phyloP scores from a whole-genome alignment of 1,139 yeast species.

The Pneumocystis murina region DNA sequence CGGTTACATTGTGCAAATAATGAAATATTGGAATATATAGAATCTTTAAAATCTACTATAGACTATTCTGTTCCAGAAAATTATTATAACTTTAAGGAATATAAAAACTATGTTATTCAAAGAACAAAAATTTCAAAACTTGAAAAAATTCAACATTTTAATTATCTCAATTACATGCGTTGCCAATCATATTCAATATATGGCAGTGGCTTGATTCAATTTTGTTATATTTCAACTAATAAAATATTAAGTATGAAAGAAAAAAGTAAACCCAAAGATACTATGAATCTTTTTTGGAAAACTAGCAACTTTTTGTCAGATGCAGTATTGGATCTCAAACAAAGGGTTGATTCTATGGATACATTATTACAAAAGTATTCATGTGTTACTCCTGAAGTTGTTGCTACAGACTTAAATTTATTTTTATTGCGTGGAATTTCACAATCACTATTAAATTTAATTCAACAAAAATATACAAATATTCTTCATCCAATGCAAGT shows the following conservation, averaged over 20 bases:
- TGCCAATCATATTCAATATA: constrained; percentile 44
- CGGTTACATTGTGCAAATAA: constrained; percentile 33
- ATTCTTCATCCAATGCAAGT: constrained; percentile 80
- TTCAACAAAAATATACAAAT: constrained; percentile 25
- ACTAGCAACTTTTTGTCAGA: constrained; percentile 5
- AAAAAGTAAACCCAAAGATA: constrained; percentile 16
- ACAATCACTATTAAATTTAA: background rate
- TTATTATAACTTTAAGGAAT: constrained; percentile 40
- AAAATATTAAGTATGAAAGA: background rate
- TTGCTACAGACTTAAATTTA: constrained; percentile 57
- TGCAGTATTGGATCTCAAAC: constrained; percentile 6
- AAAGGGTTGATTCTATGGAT: constrained; percentile 22
- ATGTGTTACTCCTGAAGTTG: constrained; percentile 77
- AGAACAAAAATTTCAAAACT: constrained; percentile 37
- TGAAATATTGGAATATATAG: constrained; percentile 9
- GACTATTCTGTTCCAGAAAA: constrained; percentile 23
- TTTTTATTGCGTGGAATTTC: constrained; percentile 8
- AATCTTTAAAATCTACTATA: constrained; percentile 11
- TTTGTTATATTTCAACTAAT: constrained; percentile 1
- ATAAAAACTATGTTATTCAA: constrained; percentile 35
- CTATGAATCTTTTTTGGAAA: background rate
- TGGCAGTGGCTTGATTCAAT: constrained; percentile 33
- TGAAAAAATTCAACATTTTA: constrained; percentile 39
- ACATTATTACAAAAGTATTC: constrained; percentile 54
- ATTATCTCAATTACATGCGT: constrained; percentile 50